phyloP scores from a whole-genome alignment of 2,329 filamentous ascomycete genomes.

The Fusarium sp. region DNA sequence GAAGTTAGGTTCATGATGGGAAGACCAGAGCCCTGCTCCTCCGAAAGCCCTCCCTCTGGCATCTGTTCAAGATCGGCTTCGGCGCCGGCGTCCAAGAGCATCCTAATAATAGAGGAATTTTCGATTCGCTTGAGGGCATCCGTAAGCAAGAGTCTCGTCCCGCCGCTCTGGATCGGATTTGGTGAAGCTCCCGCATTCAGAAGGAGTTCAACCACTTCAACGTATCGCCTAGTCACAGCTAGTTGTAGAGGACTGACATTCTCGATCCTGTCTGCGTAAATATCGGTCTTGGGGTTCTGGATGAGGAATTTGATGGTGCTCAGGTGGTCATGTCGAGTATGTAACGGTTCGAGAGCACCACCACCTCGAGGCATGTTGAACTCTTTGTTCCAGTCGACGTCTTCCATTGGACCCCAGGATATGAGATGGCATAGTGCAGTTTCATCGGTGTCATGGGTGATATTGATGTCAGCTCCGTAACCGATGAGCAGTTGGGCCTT shows the following conservation, averaged over 20 bases:
- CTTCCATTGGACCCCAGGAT: slow-evolving; percentile 10
- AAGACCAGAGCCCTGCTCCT: not conserved
- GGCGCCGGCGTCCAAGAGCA: slow-evolving; percentile 29
- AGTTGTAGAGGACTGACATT: slow-evolving; percentile 13
- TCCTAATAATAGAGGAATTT: slow-evolving; percentile 16
- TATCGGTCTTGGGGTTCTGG: slow-evolving; percentile 23
- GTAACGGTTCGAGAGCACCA: slow-evolving; percentile 19
- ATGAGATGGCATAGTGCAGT: slow-evolving; percentile 36
- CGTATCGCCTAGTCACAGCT: slow-evolving; percentile 21
- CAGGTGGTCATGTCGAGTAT: slow-evolving; percentile 20
- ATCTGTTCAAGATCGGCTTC: slow-evolving; percentile 32
- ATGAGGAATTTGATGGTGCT: slow-evolving; percentile 36
- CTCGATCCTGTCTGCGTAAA: slow-evolving; percentile 15
- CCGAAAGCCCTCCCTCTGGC: slow-evolving; percentile 10
- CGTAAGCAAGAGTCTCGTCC: slow-evolving; percentile 27
- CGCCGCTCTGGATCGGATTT: slow-evolving; percentile 18
- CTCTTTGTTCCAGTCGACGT: slow-evolving; percentile 20
- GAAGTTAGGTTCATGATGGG: slow-evolving; percentile 36
- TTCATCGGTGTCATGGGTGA: slow-evolving; percentile 10
- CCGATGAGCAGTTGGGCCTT: slow-evolving; percentile 29
- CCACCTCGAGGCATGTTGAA: slow-evolving; percentile 11
- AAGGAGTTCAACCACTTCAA: slow-evolving; percentile 33
- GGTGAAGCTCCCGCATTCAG: slow-evolving; percentile 37
- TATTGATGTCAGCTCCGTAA: slow-evolving; percentile 25
- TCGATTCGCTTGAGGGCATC: slow-evolving; percentile 19